Base-by-base conservation (phyloP, 371 early-diverging fungal species). In the Capillidium heterosporum region DNA sequence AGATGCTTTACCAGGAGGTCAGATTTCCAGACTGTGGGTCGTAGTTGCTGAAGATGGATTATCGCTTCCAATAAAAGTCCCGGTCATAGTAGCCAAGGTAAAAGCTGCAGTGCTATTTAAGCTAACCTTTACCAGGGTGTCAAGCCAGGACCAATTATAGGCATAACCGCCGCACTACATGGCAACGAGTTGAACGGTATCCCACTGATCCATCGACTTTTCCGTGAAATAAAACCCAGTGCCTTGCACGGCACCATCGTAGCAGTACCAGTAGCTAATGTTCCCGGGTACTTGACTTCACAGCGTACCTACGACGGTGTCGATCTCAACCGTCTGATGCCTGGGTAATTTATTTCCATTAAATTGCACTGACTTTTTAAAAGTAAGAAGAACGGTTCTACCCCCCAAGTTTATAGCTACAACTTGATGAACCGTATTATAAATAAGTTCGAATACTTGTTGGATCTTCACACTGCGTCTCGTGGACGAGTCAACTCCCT, bases 141-240 rank as follows among this genome's bases (percentile, higher is more conserved):
- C 10, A 62, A 65, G 15, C 67, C 67, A 28, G 77, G 77, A 0
- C 77, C 77, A 10, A 65, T 74, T 17, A 69, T 77, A 11, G 77
- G 77, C 2, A 54, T 66, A 59, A 83, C 84, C 1, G 82, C 78
- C 57, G 92, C 86, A 1, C 74, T 91, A 15, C 92, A 91, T 62
- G 91, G 92, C 54, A 89, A 91, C 61, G 92, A 91, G 60, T 71
- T 91, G 51, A 91, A 91, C 60, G 92, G 92, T 31, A 87, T 91
- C 21, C 89, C 89, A 5, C 77, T 88, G 61, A 90, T 89, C 35
- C 92, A 91, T 63, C 77, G 86, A 47, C 71, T 78, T 57, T 82
- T 87, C 27, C 74, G 77, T 13, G 91, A 89, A 59, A 78, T 91
- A 29, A 76, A 84, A 53, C 77, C 82, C 21, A 63, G 70, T 48